Percentiles rank a stretch among this genome's conserved stretches.
These are phyloP conservation scores for Aphanomyces stellatus DNA, from an alignment of 352 stramenopile genomes.

Conservation along the genomic window DNA sequence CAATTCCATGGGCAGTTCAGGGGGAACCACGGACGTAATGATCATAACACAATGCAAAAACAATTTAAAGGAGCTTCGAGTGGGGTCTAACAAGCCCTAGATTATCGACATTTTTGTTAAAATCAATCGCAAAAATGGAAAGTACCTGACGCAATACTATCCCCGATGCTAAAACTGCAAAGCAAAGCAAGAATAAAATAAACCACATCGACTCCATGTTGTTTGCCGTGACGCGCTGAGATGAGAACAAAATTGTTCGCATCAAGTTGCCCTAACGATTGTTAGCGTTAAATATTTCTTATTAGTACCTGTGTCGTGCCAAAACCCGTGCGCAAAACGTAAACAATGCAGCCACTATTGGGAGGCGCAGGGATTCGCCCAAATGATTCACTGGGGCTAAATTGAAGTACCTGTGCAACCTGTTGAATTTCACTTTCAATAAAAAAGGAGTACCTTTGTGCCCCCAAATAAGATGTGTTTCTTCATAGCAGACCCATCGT, in stretches of 20 bases:
- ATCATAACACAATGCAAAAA: conserved; percentile 94
- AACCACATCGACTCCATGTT: conserved; percentile 90
- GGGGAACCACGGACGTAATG: conserved; percentile 92
- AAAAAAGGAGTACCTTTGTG: conserved; percentile 34
- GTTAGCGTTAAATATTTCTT: background rate
- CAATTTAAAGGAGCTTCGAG: conserved; percentile 84
- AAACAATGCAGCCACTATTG: conserved; percentile 78
- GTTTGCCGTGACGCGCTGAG: conserved; percentile 86
- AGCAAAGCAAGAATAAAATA: conserved; percentile 86
- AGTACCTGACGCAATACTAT: conserved; percentile 63
- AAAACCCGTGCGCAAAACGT: conserved; percentile 90
- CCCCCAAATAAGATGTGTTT: conserved; percentile 76
- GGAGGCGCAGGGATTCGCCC: conserved; percentile 32
- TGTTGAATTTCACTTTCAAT: too few species aligned
- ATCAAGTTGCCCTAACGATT: conserved; percentile 71
- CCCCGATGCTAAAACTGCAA: conserved; percentile 75
- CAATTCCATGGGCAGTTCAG: conserved; percentile 93
- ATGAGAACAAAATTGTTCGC: conserved; percentile 91
- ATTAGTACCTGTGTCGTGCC: conserved; percentile 71
- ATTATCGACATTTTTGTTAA: background rate
- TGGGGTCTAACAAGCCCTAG: conserved; percentile 31
- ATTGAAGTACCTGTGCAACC: conserved; percentile 8
- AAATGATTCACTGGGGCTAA: background rate
- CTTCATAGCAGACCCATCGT: conserved; percentile 17
- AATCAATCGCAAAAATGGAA: background rate